A percentile compares a stretch with the other conserved stretches of the same genome.
Conservation (phyloP, 768 basidiomycete genomes). For the Tricholoma hemisulphureum region DNA sequence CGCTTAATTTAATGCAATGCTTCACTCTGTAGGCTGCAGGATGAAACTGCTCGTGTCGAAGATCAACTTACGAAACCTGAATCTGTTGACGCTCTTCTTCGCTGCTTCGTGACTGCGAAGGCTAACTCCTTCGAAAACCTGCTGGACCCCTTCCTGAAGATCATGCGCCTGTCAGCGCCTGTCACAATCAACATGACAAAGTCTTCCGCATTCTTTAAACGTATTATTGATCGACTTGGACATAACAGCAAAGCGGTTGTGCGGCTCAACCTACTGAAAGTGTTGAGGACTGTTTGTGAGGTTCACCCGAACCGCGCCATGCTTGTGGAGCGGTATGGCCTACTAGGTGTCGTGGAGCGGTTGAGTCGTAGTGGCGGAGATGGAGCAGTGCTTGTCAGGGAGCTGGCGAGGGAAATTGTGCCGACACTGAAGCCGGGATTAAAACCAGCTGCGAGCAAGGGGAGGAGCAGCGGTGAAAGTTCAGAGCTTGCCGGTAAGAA, state of each 20-base stretch:
- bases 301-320: constrained; percentile 82
- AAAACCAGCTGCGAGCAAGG: constrained; percentile 44
- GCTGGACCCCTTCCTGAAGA: constrained; percentile 90
- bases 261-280: constrained; percentile 83
- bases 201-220: constrained; percentile 78
- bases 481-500: constrained; percentile 21
- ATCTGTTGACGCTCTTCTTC: constrained; percentile 66
- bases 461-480: constrained; percentile 17
- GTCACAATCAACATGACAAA: constrained; percentile 78
- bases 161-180: constrained; percentile 73
- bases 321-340: constrained; percentile 78
- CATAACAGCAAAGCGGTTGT: constrained; percentile 80
- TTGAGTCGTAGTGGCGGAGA: constrained; percentile 75
- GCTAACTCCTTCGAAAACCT: constrained; percentile 90
- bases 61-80: constrained; percentile 73
- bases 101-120: constrained; percentile 81
- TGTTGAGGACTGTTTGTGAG: constrained; percentile 84
- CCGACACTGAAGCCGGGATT: constrained; percentile 73
- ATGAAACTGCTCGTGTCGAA: constrained; percentile 92
- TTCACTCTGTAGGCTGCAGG: constrained; percentile 69
- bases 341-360: constrained; percentile 76
- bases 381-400: constrained; percentile 86
- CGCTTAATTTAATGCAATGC: background rate
- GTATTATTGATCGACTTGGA: constrained; percentile 78
- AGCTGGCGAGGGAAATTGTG: constrained; percentile 83